These are phyloP conservation scores for Elsinoe arachidis DNA, from an alignment of 2,329 filamentous ascomycete genomes.

Conservation along the genomic window DNA sequence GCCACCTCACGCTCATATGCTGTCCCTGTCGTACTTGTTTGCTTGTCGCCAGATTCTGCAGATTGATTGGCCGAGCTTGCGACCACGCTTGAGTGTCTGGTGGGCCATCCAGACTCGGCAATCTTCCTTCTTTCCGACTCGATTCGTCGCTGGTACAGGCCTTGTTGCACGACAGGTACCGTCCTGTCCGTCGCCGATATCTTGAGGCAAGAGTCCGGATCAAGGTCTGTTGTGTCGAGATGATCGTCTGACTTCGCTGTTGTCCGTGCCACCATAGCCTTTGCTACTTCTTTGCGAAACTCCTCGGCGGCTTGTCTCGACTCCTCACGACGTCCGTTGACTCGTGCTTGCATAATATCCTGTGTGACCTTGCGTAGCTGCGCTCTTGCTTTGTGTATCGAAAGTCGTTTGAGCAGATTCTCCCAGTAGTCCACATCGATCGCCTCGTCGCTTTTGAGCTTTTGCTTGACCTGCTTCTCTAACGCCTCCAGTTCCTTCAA, in stretches of 20 bases:
- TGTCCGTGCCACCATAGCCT: not conserved
- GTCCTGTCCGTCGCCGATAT: conserved; percentile 55
- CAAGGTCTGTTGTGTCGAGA: conserved; percentile 31
- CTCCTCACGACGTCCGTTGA: conserved; percentile 56
- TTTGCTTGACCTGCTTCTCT: conserved; percentile 77
- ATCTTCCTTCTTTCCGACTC: not conserved
- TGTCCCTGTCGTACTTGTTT: conserved; percentile 65
- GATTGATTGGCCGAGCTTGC: not conserved
- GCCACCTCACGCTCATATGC: conserved; percentile 90
- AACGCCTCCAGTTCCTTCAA: conserved; percentile 78
- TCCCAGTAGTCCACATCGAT: conserved; percentile 99
- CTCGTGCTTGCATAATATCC: conserved; percentile 61
- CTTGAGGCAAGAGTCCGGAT: conserved; percentile 59
- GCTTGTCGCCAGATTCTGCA: conserved; percentile 46
- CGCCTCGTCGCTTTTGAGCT: conserved; percentile 78
- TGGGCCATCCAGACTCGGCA: not conserved
- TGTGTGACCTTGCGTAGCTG: conserved; percentile 71
- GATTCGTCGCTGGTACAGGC: conserved; percentile 29
- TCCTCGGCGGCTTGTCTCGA: conserved; percentile 58
- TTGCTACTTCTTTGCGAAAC: conserved; percentile 20
- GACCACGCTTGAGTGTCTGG: not conserved
- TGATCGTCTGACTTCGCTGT: not conserved
- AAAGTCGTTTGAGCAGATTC: conserved; percentile 72
- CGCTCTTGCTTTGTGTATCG: conserved; percentile 86
- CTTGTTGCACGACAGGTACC: conserved; percentile 50